Base-by-base conservation (phyloP, 371 early-diverging fungal genomes). In the Mortierella sp. region DNA sequence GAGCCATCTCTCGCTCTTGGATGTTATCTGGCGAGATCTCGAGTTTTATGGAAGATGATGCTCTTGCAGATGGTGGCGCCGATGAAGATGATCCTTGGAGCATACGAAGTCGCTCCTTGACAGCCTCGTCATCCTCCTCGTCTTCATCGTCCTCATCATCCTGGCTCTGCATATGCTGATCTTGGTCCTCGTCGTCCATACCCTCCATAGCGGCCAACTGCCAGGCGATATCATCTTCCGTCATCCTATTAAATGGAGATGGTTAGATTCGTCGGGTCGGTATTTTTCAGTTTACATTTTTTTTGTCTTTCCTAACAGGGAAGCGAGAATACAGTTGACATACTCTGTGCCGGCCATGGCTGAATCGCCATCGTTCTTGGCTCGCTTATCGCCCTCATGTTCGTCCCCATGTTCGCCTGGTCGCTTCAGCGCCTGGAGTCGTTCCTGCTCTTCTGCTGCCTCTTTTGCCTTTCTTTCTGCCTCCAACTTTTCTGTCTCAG, bases 211-310 rank as follows among this genome's bases (percentile, higher is more conserved):
- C 84, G 37, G 90, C 88, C 54, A 93, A 64, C 67, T 92, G 92
- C 90, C 89, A 93, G 60, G 88, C 87, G 5, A 93, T 85, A 87
- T 93, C 93, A 14, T 91, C 93, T 57, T 90, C 93, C 3, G 92
- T 92, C 86, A 93, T 88, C 73, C 93, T 93, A 84, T 64, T 30
- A 22, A 63, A 11, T 32, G 26, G 26, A 61, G 37, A 10, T 70
- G 22, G 37, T 55, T n/a, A 37, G 26, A 39, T 28, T 40, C n/a
- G 11, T n/a, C n/a, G n/a, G n/a, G 35, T 64, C 43, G 32, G 0
- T n/a, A 2, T 0, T 18, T 1, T 18, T 37, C 52, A 64, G 30
- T 14, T 49, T 16, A 43, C 6, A 43, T n/a, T 62, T 24, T 24
- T 35, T 63, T n/a, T 6, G 12, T 24, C 2, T 5, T 12, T 22